These are phyloP conservation scores for Clonostachys rhizophaga DNA, from an alignment of 2,329 filamentous ascomycete species.

Conservation along the genomic window DNA sequence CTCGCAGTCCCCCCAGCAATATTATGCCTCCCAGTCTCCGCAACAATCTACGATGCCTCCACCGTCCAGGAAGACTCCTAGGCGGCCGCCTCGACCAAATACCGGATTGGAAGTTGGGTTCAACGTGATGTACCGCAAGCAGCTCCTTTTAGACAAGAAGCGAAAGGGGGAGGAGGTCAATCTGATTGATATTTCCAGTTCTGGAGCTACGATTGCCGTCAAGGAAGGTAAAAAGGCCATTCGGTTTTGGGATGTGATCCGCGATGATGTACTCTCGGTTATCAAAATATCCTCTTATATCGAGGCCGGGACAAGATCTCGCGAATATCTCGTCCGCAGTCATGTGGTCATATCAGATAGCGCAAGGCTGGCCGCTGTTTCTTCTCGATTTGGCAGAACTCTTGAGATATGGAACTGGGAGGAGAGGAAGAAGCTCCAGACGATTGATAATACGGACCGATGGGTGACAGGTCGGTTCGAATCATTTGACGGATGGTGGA, in stretches of 20 bases:
- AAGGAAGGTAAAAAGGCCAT: constrained; percentile 63
- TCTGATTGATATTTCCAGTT: constrained; percentile 26
- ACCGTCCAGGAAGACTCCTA: no score
- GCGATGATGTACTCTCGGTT: constrained; percentile 64
- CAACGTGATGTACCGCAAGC: constrained; percentile 6
- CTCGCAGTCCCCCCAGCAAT: no score
- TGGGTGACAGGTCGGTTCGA: constrained; percentile 29
- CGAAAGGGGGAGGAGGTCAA: constrained; percentile 16
- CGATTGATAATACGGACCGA: constrained; percentile 26
- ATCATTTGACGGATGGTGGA: constrained; percentile 22
- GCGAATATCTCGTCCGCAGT: constrained; percentile 34
- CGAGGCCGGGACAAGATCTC: constrained; percentile 26
- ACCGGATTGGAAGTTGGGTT: no score
- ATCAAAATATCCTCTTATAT: constrained; percentile 33
- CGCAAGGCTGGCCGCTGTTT: constrained; percentile 26
- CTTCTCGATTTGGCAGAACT: constrained; percentile 28
- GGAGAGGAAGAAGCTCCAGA: constrained; percentile 28
- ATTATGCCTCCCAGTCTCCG: no score
- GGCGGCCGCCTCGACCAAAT: no score
- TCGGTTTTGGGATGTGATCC: constrained; percentile 83
- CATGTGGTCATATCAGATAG: constrained; percentile 33
- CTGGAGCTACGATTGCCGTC: constrained; percentile 23
- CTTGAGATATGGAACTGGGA: constrained; percentile 34
- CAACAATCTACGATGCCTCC: no score
- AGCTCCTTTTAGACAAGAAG: constrained; percentile 16